phyloP scores from a whole-genome alignment of 2,329 filamentous ascomycete genomes.

The Colletotrichum nymphaeae region DNA sequence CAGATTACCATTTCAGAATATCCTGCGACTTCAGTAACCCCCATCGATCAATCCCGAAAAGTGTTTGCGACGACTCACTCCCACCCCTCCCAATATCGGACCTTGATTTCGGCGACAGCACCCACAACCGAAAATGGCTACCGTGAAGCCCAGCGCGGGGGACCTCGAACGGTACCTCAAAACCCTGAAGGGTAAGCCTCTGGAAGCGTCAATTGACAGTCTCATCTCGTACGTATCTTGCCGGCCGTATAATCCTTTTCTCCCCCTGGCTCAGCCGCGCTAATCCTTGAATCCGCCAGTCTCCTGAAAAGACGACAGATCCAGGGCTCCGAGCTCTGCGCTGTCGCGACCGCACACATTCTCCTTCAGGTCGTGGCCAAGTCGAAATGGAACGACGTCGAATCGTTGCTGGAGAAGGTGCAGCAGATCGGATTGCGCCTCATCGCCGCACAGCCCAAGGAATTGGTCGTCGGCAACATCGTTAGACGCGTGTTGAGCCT shows the following conservation, averaged over 20 bases:
- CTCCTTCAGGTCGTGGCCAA: slow-evolving; percentile 87
- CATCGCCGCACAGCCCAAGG: slow-evolving; percentile 85
- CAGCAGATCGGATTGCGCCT: slow-evolving; percentile 82
- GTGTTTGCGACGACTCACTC: slow-evolving; percentile 20
- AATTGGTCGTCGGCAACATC: slow-evolving; percentile 94
- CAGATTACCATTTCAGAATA: neutral
- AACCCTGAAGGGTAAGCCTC: slow-evolving; percentile 77
- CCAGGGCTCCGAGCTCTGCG: slow-evolving; percentile 86
- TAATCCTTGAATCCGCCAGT: slow-evolving; percentile 54
- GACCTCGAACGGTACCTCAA: slow-evolving; percentile 83
- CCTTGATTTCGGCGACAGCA: slow-evolving; percentile 9
- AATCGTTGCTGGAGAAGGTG: slow-evolving; percentile 83
- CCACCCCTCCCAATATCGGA: slow-evolving; percentile 6
- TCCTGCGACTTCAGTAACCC: slow-evolving; percentile 1
- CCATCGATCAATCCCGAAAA: neutral
- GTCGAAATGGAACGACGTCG: slow-evolving; percentile 81
- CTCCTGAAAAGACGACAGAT: slow-evolving; percentile 94
- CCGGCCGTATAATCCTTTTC: slow-evolving; percentile 5
- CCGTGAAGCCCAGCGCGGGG: slow-evolving; percentile 71
- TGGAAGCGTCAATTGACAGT: slow-evolving; percentile 86
- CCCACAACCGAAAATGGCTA: slow-evolving; percentile 60
- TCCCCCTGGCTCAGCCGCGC: neutral
- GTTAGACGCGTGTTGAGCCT: slow-evolving; percentile 89
- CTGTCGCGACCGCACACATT: slow-evolving; percentile 89
- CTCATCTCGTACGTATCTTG: slow-evolving; percentile 77